These are phyloP conservation scores for Gigaspora rosea DNA, from an alignment of 192 early-diverging fungal species.

Conservation along the genomic window DNA sequence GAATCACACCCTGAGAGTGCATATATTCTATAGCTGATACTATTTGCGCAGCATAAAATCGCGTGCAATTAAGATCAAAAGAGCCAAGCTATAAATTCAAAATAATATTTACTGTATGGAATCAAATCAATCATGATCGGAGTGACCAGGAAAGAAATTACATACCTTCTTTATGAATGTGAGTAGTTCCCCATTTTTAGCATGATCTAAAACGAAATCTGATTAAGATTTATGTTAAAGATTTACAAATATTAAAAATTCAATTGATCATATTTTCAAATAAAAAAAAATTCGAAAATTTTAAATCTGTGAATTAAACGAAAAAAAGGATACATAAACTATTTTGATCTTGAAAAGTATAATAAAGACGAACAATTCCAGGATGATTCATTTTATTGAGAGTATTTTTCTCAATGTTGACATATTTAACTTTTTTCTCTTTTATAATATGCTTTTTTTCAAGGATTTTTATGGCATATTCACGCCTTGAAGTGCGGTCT, in stretches of 20 bases:
- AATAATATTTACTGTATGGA: conserved; percentile 14
- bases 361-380: conserved; percentile 89
- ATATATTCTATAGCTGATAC: conserved; percentile 85
- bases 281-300: background rate
- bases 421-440: conserved; percentile 96
- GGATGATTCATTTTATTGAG: conserved; percentile 85
- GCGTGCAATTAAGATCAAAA: conserved; percentile 70
- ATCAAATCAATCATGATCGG: background rate
- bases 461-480: conserved; percentile 90
- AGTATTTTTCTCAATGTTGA: conserved; percentile 92
- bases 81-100: conserved; percentile 62
- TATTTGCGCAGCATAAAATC: conserved; percentile 89
- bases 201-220: conserved; percentile 92
- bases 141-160: background rate
- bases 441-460: conserved; percentile 88
- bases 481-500: conserved; percentile 66
- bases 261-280: background rate
- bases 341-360: conserved; percentile 91
- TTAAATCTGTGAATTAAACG: background rate
- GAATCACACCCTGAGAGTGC: conserved; percentile 83
- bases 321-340: conserved; percentile 69
- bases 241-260: background rate
- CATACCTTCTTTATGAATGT: conserved; percentile 75
- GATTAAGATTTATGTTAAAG: conserved; percentile 9
- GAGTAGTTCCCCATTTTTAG: conserved; percentile 89